These are phyloP conservation scores for Saturnispora halmiae DNA, from an alignment of 805 yeast genomes.

Conservation along the genomic window DNA sequence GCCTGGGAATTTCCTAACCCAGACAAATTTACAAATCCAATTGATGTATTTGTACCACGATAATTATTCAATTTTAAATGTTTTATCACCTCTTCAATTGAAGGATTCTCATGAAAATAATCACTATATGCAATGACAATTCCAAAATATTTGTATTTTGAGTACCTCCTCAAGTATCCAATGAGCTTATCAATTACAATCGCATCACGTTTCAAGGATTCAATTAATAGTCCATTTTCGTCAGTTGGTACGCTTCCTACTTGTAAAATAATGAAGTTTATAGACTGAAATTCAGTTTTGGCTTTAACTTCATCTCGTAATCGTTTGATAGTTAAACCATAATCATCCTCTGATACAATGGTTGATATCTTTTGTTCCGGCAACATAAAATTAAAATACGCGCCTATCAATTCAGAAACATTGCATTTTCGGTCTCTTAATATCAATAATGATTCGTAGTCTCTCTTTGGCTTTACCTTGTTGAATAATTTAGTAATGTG, in stretches of 20 bases:
- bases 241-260: constrained; percentile 33
- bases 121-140: constrained; percentile 12
- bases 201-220: constrained; percentile 9
- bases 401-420: constrained; percentile 22
- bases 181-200: constrained; percentile 10
- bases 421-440: constrained; percentile 26
- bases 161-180: constrained; percentile 6
- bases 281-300: constrained; percentile 30
- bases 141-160: constrained; percentile 7
- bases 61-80: constrained; percentile 5
- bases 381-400: constrained; percentile 11
- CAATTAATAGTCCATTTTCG: not conserved
- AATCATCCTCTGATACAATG: constrained; percentile 5
- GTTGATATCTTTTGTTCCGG: not conserved
- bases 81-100: constrained; percentile 6
- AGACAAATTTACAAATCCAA: constrained; percentile 12
- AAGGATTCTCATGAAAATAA: constrained; percentile 1
- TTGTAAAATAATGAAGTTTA: constrained; percentile 41
- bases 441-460: constrained; percentile 27
- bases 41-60: not conserved
- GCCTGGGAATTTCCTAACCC: not conserved
- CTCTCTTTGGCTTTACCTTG: constrained; percentile 2
- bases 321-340: constrained; percentile 29
- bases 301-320: constrained; percentile 34
- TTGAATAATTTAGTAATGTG: constrained; percentile 2